These are phyloP conservation scores for Myxozyma udenii DNA, from an alignment of 805 yeast genomes.

Conservation along the genomic window DNA sequence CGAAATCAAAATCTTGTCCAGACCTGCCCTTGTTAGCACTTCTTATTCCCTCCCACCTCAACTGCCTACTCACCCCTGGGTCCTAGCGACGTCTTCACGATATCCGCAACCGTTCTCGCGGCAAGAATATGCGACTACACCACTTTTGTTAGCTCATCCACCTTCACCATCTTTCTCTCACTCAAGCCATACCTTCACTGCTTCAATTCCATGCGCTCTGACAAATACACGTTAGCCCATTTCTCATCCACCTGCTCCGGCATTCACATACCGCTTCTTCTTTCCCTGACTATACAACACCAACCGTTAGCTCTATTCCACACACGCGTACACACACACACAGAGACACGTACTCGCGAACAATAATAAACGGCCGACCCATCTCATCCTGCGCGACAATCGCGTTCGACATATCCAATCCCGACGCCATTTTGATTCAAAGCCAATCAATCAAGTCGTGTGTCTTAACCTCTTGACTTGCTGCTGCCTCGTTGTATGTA, in stretches of 20 bases:
- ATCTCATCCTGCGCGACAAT: slow-evolving; percentile 98
- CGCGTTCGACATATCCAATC: slow-evolving; percentile 94
- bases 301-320: slow-evolving; percentile 2
- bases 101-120: slow-evolving; percentile 89
- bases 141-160: no score
- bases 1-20: slow-evolving; percentile 89
- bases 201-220: slow-evolving; percentile 76
- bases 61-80: slow-evolving; percentile 60
- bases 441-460: no score
- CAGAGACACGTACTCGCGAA: slow-evolving; percentile 62
- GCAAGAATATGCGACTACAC: slow-evolving; percentile 82
- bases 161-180: background rate
- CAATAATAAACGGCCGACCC: slow-evolving; percentile 98
- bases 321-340: background rate
- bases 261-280: slow-evolving; percentile 35
- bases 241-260: background rate
- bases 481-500: no score
- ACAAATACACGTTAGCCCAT: background rate
- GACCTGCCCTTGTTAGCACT: slow-evolving; percentile 43
- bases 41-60: background rate
- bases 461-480: no score
- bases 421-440: slow-evolving; percentile 2
- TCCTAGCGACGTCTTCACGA: slow-evolving; percentile 88
- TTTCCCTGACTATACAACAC: slow-evolving; percentile 39
- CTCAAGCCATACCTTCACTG: slow-evolving; percentile 46